Base-by-base conservation (phyloP, 2,329 filamentous ascomycete genomes). In the Neopestalotiopsis sp. region DNA sequence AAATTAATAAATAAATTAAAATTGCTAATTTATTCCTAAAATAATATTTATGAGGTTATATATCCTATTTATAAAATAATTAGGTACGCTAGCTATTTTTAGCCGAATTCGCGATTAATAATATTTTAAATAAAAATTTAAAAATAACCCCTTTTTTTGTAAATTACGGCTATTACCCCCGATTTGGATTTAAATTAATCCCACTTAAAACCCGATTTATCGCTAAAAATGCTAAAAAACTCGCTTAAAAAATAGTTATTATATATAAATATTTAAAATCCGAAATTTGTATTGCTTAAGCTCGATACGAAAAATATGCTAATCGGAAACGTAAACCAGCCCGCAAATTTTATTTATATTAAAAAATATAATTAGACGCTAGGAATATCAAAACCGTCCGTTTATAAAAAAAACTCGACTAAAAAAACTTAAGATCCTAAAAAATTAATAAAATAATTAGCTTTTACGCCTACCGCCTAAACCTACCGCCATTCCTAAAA, bases 191-290 rank as follows among this genome's bases (percentile, higher is more conserved):
- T 1, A 1, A 57, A 28, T n/a, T n/a, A n/a, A n/a, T n/a, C 24
- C 12, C 24, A 4, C 2, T 4, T 2, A 4, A 4, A 57, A 4
- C 0, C 1, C 24, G 24, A 6, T 4, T 57, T 4, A 2, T 2
- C n/a, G 2, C 17, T 57, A 57, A 57, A 10, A 1, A 24, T 4
- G 0, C 24, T 3, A 2, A 57, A 4, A 7, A 57, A 4, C 4
- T 57, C 2, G 6, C n/a, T 4, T 57, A n/a, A 57, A 57, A 28
- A 28, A 57, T 57, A 57, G 24, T 2, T 24, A 57, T 57, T 57
- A 57, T 61, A 10, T 38, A 24, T 6, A 2, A 32, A 34, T 32
- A 32, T 30, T 30, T 34, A 34, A 34, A 20, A 20, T 60, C 14
- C 24, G 24, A 20, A 4, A 60, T 60, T 60, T 30, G 2, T 32